Evolutionary conservation across 805 yeast species (phyloP), one percentile per base, ranked within the genome.

Genomic region (Wickerhamiella cacticola): DNA sequence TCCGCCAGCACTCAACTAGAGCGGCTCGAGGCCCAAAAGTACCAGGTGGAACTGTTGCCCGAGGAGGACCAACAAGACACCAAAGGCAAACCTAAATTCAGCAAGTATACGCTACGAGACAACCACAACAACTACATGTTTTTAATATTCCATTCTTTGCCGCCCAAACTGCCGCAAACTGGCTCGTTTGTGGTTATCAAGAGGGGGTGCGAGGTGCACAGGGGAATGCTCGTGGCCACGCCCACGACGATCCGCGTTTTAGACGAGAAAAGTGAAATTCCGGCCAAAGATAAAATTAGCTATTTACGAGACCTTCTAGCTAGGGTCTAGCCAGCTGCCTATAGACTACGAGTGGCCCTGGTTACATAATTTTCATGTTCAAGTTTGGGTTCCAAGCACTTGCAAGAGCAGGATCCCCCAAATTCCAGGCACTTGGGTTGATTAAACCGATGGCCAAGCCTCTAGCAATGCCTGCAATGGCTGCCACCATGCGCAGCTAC

Each of bases 401-500:
- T 10, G 36, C 36, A n/a, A 31, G 36, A 31, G 36, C 36, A n/a
- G 36, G 21, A 15, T 6, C 36, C 18, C 23, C 3, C 19, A 24
- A 39, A 39, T n/a, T 9, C 23, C 31, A 19, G 34, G 21, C 24
- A 3, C 43, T 21, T 16, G 24, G n/a, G n/a, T n/a, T n/a, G n/a
- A n/a, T n/a, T n/a, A n/a, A n/a, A n/a, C n/a, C n/a, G n/a, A n/a
- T n/a, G n/a, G n/a, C 15, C 3, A 36, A 21, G 21, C 45, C 41
- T 28, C 34, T 43, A 48, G 40, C 48, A 16, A 46, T 34, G n/a
- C 50, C 15, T 24, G 45, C 36, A 15, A 25, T 19, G 7, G 5
- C 19, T 31, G 15, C 39, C 19, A 31, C 21, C 10, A 3, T 31
- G 19, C 36, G 38, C n/a, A 24, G 51, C 24, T 56, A 56, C 29